phyloP scores from a whole-genome alignment of 306 rosid genomes.

The Vigna hirtella region DNA sequence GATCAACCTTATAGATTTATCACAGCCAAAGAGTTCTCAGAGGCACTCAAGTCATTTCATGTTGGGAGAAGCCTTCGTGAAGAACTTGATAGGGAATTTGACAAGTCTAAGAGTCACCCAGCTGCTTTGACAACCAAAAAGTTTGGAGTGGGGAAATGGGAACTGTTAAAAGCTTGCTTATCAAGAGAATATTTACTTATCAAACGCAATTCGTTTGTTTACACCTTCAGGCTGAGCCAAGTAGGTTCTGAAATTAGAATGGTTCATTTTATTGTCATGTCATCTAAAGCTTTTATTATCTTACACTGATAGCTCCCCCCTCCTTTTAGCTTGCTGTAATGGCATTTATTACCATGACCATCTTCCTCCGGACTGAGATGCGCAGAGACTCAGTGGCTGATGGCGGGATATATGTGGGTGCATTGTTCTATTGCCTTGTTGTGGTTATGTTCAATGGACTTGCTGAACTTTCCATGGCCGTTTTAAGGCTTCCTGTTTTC shows the following conservation, averaged over 20 bases:
- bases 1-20: constrained; percentile 53
- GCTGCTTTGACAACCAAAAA: constrained; percentile 57
- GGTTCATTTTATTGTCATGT: neutral
- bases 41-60: constrained; percentile 58
- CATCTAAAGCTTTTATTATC: neutral
- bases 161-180: constrained; percentile 59
- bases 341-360: constrained; percentile 63
- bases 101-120: constrained; percentile 61
- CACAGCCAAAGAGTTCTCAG: constrained; percentile 55
- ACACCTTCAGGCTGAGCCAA: constrained; percentile 59
- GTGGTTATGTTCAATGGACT: constrained; percentile 55
- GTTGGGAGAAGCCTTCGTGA: constrained; percentile 47
- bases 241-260: constrained; percentile 45
- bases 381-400: constrained; percentile 24
- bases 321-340: constrained; percentile 48
- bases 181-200: constrained; percentile 61
- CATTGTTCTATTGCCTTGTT: neutral
- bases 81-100: constrained; percentile 55
- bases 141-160: constrained; percentile 42
- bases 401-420: neutral
- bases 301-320: neutral
- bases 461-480: constrained; percentile 62
- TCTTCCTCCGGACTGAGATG: constrained; percentile 79
- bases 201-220: constrained; percentile 62
- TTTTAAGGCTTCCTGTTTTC: constrained; percentile 67